Base-by-base conservation (phyloP, 1,139 yeast species). In the Kluyveromyces sp. region DNA sequence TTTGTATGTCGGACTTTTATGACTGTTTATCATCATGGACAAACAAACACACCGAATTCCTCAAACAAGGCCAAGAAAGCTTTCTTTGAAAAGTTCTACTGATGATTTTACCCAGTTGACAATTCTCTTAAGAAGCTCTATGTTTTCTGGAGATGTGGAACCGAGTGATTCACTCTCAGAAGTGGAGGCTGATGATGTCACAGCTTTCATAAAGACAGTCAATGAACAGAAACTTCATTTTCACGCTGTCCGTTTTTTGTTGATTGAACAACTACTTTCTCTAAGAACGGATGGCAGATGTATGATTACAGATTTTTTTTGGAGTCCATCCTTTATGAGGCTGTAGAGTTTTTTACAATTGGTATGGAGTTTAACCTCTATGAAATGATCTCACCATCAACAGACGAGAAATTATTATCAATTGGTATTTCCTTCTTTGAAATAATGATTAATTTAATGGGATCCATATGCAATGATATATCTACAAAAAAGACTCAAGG, bases 401-500 rank as follows among this genome's bases (percentile, higher is more conserved):
- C 41, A 6, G 27, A 40, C 1, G 43, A 47, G 10, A 4, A 8
- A 5, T 46, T 57, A 35, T 43, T 55, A 33, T 52, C 48, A 37
- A 37, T 63, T 2, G 61, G 61, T 2, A 50, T 68, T 25, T 67
- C 77, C 0, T 58, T 83, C 0, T 73, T 71, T 52, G 96, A 86
- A 55, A 54, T 82, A 0, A 60, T 83, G 30, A 71, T 80, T 0
- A 86, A 86, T 57, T 43, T 50, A 44, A 41, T 64, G 53, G 66
- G 64, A 40, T 42, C 48, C 31, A 43, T 60, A 4, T 50, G 50
- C 25, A 59, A 57, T 27, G 63, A 58, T 27, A 53, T 63, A 4
- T 48, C 45, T 21, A 45, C 57, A 1, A 60, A 55, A 46, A 54
- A 52, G 43, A 40, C 54, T 4, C 62, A 56, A 36, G 63, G 64